These are phyloP conservation scores for Trichosporon ovoides DNA, from an alignment of 1,284 basidiomycete genomes.

Conservation along the genomic window DNA sequence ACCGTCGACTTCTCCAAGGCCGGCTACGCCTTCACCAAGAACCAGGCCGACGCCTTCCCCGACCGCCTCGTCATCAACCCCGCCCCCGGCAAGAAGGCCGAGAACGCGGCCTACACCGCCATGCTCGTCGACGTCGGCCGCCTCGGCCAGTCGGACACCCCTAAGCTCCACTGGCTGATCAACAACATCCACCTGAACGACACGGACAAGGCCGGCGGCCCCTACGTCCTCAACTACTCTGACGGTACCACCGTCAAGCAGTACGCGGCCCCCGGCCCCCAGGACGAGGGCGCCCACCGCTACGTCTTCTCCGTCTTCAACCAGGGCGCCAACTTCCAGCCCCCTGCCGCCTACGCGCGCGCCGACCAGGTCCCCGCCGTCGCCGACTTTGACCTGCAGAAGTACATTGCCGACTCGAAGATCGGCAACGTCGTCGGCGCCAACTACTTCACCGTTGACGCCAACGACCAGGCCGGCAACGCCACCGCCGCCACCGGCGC, in stretches of 20 bases:
- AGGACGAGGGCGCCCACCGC: constrained; percentile 66
- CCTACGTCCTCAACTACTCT: constrained; percentile 20
- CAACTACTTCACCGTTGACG: constrained; percentile 68
- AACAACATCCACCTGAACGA: constrained; percentile 58
- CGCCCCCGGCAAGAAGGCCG: not conserved
- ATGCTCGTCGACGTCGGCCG: constrained; percentile 64
- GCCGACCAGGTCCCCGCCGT: constrained; percentile 56
- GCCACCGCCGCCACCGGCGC: constrained; percentile 52
- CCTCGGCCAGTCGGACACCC: constrained; percentile 51
- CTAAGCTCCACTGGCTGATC: constrained; percentile 71
- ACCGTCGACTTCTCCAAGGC: constrained; percentile 8
- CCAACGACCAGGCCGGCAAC: constrained; percentile 52
- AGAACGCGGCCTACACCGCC: constrained; percentile 55
- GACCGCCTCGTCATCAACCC: constrained; percentile 82
- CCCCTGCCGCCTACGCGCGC: constrained; percentile 58
- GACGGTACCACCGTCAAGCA: constrained; percentile 49
- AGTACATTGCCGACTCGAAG: constrained; percentile 39
- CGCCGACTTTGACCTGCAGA: constrained; percentile 54
- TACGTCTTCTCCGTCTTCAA: constrained; percentile 35
- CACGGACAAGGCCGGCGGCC: constrained; percentile 52
- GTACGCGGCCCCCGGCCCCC: constrained; percentile 65
- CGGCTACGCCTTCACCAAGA: constrained; percentile 10
- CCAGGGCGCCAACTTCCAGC: constrained; percentile 53
- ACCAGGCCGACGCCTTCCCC: constrained; percentile 69
- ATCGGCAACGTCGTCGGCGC: constrained; percentile 48